Evolutionary conservation across 768 basidiomycete species (phyloP), one percentile per base, ranked within the genome.

Genomic region (Dentipellis sp.): DNA sequence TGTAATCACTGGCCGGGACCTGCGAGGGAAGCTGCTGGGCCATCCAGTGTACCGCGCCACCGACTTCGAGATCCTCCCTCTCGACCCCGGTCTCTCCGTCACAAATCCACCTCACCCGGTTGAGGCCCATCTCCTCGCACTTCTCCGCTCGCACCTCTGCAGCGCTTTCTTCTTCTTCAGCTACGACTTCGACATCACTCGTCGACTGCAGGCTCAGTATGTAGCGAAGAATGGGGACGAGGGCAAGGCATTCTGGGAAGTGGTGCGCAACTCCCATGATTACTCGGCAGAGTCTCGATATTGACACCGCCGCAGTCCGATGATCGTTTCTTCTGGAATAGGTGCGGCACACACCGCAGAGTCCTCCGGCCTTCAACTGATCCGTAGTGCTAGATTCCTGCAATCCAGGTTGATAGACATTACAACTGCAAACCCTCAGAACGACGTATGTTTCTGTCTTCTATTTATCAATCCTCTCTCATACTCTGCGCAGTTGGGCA

Each of bases 241-340:
- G 22, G 74, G 71, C 21, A 84, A 73, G 66, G 74, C 84, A 10
- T 73, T 89, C 49, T 94, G 87, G 88, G 82, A 91, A 73, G 76
- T 81, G 69, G 92, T 91, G 66, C 55, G 81, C 12, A 1, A n/a
- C 4, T 39, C 35, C 19, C 39, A 46, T n/a, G 35, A 47, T 40
- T 37, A 50, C 47, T 21, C 51, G 51, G 50, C 12, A 8, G 12
- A 50, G 23, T 3, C 23, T 17, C 42, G 10, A 19, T 38, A 54
- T 42, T 37, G 40, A 29, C 34, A 23, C 36, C 50, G 23, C 56
- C 58, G 14, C 63, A 94, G 86, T 87, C 86, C 39, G 97, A 99
- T 61, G 93, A 97, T 65, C 80, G 94, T 59, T 99, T 99, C 73
- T 98, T 98, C 72, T 99, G 95, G 95, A 99, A 99, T 71, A 89